These are phyloP conservation scores for Pulveroboletus sp. DNA, from an alignment of 768 basidiomycete genomes.

Conservation along the genomic window DNA sequence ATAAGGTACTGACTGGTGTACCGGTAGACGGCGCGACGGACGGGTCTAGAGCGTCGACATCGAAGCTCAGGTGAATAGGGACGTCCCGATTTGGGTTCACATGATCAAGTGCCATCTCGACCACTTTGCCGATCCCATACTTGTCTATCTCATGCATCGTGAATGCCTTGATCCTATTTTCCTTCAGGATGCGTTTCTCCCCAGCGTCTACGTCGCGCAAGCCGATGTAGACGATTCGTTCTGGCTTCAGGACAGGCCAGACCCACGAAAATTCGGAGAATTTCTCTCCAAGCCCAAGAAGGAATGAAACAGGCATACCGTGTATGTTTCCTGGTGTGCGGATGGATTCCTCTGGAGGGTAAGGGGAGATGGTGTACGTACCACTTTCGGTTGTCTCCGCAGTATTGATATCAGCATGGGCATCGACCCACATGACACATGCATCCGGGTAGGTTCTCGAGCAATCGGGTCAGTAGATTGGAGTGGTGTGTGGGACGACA, in stretches of 20 bases:
- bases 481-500: background rate
- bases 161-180: conserved; percentile 79
- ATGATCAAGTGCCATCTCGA: conserved; percentile 94
- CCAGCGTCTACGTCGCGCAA: conserved; percentile 88
- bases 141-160: conserved; percentile 88
- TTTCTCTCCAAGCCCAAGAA: conserved; percentile 47
- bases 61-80: conserved; percentile 95
- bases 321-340: conserved; percentile 77
- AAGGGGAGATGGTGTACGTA: conserved; percentile 22
- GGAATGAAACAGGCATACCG: conserved; percentile 97
- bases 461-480: conserved; percentile 3
- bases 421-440: conserved; percentile 94
- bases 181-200: conserved; percentile 81
- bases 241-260: conserved; percentile 60
- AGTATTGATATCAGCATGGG: conserved; percentile 97
- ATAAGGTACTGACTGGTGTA: conserved; percentile 56
- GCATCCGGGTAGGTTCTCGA: conserved; percentile 68
- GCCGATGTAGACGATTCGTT: conserved; percentile 92
- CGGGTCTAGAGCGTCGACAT: conserved; percentile 93
- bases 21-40: conserved; percentile 94
- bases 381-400: conserved; percentile 73
- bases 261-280: conserved; percentile 51
- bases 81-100: conserved; percentile 79
- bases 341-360: background rate
- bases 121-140: conserved; percentile 89